A percentile compares a stretch with the other conserved stretches of the same genome.
Conservation (phyloP, 2,329 filamentous ascomycete species). For the Penicillium occitanis region DNA sequence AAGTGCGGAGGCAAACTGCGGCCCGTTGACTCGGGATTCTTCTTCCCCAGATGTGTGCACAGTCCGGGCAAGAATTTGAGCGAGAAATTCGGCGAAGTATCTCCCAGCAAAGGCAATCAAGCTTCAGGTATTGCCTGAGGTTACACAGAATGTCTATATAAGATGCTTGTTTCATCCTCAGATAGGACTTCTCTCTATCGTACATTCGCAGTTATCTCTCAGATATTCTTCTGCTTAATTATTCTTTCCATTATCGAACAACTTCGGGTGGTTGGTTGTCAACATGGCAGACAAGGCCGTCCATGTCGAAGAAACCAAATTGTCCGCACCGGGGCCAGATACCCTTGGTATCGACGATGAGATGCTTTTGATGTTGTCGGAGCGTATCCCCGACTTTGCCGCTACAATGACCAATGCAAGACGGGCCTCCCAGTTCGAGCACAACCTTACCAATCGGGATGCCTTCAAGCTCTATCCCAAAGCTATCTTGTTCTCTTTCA, state of each 20-base stretch:
- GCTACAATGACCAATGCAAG: constrained; percentile 9
- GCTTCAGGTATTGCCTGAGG: neutral
- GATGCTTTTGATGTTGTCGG: constrained; percentile 31
- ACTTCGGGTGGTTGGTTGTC: neutral
- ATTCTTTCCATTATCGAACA: neutral
- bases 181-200: neutral
- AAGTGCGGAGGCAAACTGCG: neutral
- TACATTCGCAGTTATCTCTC: neutral
- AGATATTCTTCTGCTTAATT: neutral
- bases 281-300: constrained; percentile 9
- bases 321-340: constrained; percentile 25
- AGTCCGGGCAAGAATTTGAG: constrained; percentile 4
- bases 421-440: constrained; percentile 21
- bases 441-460: constrained; percentile 24
- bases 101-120: neutral
- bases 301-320: constrained; percentile 15
- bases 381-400: constrained; percentile 33
- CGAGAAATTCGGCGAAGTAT: constrained; percentile 9
- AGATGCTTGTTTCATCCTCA: neutral
- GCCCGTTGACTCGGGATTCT: neutral
- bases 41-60: neutral
- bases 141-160: neutral
- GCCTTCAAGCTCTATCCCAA: constrained; percentile 27
- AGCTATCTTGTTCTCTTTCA: constrained; percentile 37
- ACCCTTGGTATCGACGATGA: constrained; percentile 33